Base-by-base conservation (phyloP, 495 filamentous ascomycete species). In the Aspergillus indologenus region DNA sequence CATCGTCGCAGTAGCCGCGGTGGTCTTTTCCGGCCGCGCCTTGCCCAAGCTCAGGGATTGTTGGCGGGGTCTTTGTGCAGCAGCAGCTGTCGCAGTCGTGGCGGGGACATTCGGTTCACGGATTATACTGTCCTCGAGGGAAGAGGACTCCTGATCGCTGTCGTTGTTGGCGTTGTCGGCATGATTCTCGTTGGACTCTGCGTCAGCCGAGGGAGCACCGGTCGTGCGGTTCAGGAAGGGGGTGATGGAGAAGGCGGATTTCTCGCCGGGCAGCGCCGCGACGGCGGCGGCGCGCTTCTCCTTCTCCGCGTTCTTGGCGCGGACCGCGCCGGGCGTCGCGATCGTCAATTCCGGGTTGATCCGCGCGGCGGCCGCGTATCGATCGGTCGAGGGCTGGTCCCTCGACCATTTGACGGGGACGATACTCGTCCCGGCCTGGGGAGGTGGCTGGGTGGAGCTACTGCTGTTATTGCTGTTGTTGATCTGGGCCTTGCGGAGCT, bases 181-280 rank as follows among this genome's bases (percentile, higher is more conserved):
- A 46, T 29, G 77, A 77, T 42, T 80, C 79, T 43, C 73, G 71
- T 9, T 74, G 70, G 3, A 3, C 26, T 29, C 34, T 7, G 34
- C 34, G 6, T 40, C 34, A 4, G 12, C 34, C 34, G 34, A 15
- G 34, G 26, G 26, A 29, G 6, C 34, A n/a, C 79, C 73, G 45
- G 81, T 77, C 7, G 87, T 90, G 53, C 89, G 87, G 75, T 93
- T 95, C 26, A 97, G 75, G 71, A 92, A 95, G 0, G 92, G 92
- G 1, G 92, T 97, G 61, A 97, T 92, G 12, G 91, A 94, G 68
- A 97, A 97, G 19, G 80, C 84, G 0, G 91, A 96, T 70, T 96
- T 96, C 61, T 95, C 91, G 22, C 89, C 91, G 34, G 85, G 73
- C 43, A 86, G 65, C 0, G 83, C 26, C 26, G 26, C 26, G 4